Conservation (phyloP, 2,329 filamentous ascomycete species). For the Paraphaeosphaeria sporulosa region DNA sequence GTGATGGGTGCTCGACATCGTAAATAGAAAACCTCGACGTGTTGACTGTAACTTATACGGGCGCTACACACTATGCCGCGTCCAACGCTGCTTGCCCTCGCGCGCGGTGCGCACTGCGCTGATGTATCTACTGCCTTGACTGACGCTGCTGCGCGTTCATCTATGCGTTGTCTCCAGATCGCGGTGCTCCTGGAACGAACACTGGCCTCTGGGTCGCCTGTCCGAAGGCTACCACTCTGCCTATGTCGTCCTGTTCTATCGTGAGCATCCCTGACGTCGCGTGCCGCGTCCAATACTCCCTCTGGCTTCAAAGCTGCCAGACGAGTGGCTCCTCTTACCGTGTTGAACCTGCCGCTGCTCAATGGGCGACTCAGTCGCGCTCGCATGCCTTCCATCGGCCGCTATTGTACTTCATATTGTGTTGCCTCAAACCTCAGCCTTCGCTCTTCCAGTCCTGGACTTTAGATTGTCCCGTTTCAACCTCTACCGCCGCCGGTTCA, state of each 20-base stretch:
- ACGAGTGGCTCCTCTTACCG: not conserved
- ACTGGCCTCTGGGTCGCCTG: not conserved
- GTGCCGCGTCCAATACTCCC: not conserved
- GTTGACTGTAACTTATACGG: no score
- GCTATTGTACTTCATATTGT: no score
- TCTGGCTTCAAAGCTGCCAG: not conserved
- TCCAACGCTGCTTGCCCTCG: not conserved
- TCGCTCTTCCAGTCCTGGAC: not conserved
- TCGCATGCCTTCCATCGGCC: no score
- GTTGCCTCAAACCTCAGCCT: not conserved
- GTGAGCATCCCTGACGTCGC: not conserved
- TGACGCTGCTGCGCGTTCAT: not conserved
- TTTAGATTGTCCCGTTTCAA: not conserved
- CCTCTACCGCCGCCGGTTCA: slow-evolving; percentile 12
- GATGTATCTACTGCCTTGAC: not conserved
- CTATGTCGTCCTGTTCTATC: not conserved
- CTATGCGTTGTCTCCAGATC: not conserved
- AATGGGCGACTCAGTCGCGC: not conserved
- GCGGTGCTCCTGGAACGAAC: not conserved
- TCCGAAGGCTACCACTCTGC: not conserved
- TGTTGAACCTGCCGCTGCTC: not conserved
- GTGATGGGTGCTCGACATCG: no score
- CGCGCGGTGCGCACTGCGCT: not conserved
- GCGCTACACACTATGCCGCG: not conserved
- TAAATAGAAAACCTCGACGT: no score